These are phyloP conservation scores for Phyllosticta citribraziliensis DNA, from an alignment of 2,329 filamentous ascomycete genomes.

Conservation along the genomic window DNA sequence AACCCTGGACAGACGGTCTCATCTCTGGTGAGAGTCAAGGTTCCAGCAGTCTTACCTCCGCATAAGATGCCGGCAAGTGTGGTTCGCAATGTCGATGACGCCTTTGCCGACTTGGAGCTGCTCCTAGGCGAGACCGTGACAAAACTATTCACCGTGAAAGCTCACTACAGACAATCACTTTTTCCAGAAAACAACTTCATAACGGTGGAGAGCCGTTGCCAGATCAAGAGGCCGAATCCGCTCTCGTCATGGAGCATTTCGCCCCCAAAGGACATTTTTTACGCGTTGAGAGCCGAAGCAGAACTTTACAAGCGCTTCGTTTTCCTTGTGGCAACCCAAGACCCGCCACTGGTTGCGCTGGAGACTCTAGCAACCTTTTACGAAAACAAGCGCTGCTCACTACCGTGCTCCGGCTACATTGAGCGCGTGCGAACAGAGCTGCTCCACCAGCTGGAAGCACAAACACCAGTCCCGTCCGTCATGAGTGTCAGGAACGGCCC, in stretches of 20 bases:
- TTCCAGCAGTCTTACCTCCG: neutral
- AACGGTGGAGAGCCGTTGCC: constrained; percentile 19
- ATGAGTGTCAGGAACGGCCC: neutral
- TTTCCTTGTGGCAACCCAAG: constrained; percentile 8
- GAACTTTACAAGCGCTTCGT: constrained; percentile 15
- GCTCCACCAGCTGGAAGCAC: neutral
- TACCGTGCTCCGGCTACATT: constrained; percentile 4
- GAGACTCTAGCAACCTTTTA: constrained; percentile 5
- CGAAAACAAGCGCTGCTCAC: neutral
- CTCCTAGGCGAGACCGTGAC: constrained; percentile 13
- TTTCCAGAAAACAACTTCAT: constrained; percentile 22
- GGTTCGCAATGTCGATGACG: neutral
- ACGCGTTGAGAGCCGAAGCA: constrained; percentile 10
- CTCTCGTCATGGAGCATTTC: constrained; percentile 23
- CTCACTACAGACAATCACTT: constrained; percentile 25
- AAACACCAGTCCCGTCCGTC: neutral
- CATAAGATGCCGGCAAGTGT: neutral
- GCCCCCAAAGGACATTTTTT: neutral
- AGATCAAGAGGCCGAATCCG: constrained; percentile 20
- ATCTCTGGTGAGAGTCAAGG: constrained; percentile 8
- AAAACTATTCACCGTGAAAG: constrained; percentile 16
- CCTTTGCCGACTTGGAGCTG: constrained; percentile 13
- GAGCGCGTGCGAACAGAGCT: constrained; percentile 8
- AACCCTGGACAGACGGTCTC: constrained; percentile 10
- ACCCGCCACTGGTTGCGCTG: constrained; percentile 2